Conservation (phyloP, 257 asterid species). For the Orobanche coerulescens region DNA sequence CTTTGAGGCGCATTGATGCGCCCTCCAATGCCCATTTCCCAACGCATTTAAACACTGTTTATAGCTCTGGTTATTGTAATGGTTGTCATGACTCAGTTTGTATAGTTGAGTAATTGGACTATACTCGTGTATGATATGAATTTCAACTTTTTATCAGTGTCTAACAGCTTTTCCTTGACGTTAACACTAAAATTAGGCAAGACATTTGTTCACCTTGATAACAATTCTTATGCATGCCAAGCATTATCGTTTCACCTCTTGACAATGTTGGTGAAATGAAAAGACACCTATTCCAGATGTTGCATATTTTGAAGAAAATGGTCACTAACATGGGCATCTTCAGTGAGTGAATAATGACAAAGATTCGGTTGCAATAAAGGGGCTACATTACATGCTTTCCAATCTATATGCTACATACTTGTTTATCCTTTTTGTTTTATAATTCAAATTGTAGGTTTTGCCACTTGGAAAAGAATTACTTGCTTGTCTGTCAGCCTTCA, state of each 20-base stretch:
- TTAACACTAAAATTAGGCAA: conserved; percentile 8
- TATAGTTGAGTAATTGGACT: neutral
- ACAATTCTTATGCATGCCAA: neutral
- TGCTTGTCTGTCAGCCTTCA: conserved; percentile 35
- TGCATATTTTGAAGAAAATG: conserved; percentile 3
- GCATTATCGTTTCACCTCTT: conserved; percentile 5
- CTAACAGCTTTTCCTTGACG: conserved; percentile 6
- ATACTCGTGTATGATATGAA: neutral
- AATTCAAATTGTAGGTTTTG: conserved; percentile 45
- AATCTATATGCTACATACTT: conserved; percentile 3
- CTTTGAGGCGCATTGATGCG: no score
- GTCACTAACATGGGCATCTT: neutral
- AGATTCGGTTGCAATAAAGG: no score
- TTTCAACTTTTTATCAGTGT: conserved; percentile 4
- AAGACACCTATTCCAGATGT: neutral
- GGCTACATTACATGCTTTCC: neutral
- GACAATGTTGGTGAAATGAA: neutral
- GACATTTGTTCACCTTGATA: neutral
- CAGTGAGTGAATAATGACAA: neutral
- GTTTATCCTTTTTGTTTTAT: neutral
- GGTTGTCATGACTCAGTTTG: neutral
- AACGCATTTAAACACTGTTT: no score
- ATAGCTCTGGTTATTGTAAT: conserved; percentile 13
- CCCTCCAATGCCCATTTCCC: no score
- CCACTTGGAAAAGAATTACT: conserved; percentile 73